Base-by-base conservation (phyloP, 2,329 filamentous ascomycete genomes). In the Cytospora paraplurivora region DNA sequence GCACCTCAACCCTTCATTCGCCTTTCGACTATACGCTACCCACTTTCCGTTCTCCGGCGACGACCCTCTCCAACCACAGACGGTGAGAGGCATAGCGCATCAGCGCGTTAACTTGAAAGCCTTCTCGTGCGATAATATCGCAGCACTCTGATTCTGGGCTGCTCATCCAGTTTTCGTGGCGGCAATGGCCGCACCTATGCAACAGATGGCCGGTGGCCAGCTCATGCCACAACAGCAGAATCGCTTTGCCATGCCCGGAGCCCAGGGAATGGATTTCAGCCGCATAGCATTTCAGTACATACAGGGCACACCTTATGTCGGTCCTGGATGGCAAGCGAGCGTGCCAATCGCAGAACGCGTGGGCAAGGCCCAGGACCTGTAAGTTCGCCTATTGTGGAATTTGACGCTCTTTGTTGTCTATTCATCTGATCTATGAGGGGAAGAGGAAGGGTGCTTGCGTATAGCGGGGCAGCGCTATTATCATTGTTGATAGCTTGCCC, bases 131-230 rank as follows among this genome's bases (percentile, higher is more conserved):
- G 38, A 58, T 55, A 19, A 17, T 27, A 51, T 49, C 53, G 47
- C 47, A 57, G 17, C 35, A 34, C 44, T 54, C 21, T 64, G 58
- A 66, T 54, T 41, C 56, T 66, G 64, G 64, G 50, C 55, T 55
- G 47, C 15, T 44, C n/a, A 49, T 37, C 62, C 53, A 57, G 27
- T 49, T 51, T 27, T 64, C 58, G 64, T 66, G 68, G 80, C 80
- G 78, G 81, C 81, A 75, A 86, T 87, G 84, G 83, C 84, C 77
- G 83, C 81, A 72, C 85, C 85, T 69, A 81, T 86, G 76, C 80
- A 81, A 73, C 83, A 84, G 70, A 85, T 86, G 82, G 78, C 76
- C 72, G 76, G 75, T 68, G 78, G 76, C 73, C 76, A 77, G 64
- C 79, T 81, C 74, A 76, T 81, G 73, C 76, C 76, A 69, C 76